Conservation (phyloP, 2,329 filamentous ascomycete species). For the Penicillium griseofulvum region DNA sequence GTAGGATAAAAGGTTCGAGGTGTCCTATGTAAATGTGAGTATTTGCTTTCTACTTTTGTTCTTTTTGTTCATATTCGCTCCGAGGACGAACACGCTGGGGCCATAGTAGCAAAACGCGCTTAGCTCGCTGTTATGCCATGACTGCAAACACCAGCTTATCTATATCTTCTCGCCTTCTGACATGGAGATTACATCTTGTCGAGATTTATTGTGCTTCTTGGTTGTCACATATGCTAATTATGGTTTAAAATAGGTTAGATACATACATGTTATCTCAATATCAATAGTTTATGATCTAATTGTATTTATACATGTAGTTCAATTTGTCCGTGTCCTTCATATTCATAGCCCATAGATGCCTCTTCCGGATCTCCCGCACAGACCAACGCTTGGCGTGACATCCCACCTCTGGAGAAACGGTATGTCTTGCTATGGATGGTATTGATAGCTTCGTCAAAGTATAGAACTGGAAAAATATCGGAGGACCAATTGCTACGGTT, state of each 20-base stretch:
- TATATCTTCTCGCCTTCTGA: constrained; percentile 65
- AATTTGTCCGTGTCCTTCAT: background rate
- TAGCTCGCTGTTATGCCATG: constrained; percentile 44
- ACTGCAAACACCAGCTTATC: constrained; percentile 61
- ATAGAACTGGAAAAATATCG: background rate
- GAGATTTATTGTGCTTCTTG: background rate
- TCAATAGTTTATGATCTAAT: background rate
- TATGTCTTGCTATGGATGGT: background rate
- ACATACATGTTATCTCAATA: constrained; percentile 6
- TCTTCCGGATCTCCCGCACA: constrained; percentile 21
- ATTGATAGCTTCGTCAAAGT: background rate
- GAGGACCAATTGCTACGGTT: background rate
- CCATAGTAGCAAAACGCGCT: constrained; percentile 48
- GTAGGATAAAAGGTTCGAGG: constrained; percentile 10
- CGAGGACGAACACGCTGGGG: constrained; percentile 50
- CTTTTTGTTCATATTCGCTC: background rate
- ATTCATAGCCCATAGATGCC: background rate
- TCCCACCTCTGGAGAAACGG: constrained; percentile 12
- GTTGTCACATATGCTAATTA: constrained; percentile 9
- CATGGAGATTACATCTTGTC: constrained; percentile 13
- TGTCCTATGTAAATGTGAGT: constrained; percentile 24
- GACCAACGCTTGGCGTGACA: constrained; percentile 37
- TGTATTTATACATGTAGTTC: background rate
- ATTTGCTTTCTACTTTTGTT: background rate
- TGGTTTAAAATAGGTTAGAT: background rate